These are phyloP conservation scores for Paraglomus brasilianum DNA, from an alignment of 192 early-diverging fungal genomes.

Conservation along the genomic window DNA sequence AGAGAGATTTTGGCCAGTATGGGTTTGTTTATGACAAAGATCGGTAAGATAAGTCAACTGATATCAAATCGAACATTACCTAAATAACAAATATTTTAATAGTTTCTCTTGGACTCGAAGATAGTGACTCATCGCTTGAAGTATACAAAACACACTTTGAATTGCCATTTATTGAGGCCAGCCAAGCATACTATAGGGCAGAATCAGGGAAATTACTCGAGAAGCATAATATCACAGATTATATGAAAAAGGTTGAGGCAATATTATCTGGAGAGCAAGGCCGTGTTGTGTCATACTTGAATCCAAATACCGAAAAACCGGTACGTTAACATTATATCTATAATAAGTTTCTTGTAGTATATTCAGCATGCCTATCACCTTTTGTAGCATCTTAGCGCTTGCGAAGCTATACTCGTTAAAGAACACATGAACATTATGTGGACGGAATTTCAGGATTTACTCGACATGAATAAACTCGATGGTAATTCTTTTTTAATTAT, in stretches of 20 bases:
- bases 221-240: conserved; percentile 88
- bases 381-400: conserved; percentile 65
- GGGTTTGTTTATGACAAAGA: no score
- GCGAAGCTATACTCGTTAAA: conserved; percentile 85
- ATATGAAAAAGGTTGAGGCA: conserved; percentile 89
- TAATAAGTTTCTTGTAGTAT: no score
- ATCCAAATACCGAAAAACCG: conserved; percentile 73
- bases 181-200: conserved; percentile 82
- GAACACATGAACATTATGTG: conserved; percentile 79
- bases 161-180: conserved; percentile 76
- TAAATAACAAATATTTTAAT: neutral
- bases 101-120: conserved; percentile 83
- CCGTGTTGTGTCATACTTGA: conserved; percentile 84
- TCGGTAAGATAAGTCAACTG: neutral
- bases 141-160: conserved; percentile 91
- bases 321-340: conserved; percentile 25
- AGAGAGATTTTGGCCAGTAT: no score
- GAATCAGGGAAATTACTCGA: conserved; percentile 88
- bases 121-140: conserved; percentile 79
- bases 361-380: neutral
- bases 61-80: neutral
- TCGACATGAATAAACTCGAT: conserved; percentile 84
- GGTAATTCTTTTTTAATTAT: conserved; percentile 22
- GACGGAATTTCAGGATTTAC: conserved; percentile 87
- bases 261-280: conserved; percentile 80